A percentile compares a stretch with the other conserved stretches of the same genome.
These are phyloP conservation scores for Verticillium nonalfalfae DNA, from an alignment of 2,329 filamentous ascomycete genomes.

Conservation along the genomic window DNA sequence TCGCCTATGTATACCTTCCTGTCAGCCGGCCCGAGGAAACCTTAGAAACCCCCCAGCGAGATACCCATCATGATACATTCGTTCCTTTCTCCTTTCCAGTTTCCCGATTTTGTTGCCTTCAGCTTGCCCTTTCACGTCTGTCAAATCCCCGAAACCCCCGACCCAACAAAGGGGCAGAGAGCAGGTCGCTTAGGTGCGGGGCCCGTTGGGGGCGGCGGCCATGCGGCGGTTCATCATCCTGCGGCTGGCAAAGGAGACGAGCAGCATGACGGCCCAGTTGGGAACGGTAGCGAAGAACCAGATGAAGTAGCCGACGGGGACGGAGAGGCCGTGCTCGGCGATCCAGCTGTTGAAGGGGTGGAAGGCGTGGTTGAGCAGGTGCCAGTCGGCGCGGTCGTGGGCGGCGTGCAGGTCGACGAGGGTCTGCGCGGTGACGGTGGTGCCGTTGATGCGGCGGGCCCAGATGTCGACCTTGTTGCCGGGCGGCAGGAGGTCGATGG, in stretches of 20 bases:
- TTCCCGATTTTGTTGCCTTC: not conserved
- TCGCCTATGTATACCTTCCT: no score
- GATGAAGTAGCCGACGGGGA: slow-evolving; percentile 61
- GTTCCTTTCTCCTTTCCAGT: no score
- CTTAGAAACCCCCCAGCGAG: not conserved
- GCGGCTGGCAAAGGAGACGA: slow-evolving; percentile 66
- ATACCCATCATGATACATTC: not conserved
- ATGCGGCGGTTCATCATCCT: slow-evolving; percentile 54
- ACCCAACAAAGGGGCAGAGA: not conserved
- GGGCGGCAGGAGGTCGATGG: slow-evolving; percentile 60
- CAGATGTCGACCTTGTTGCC: slow-evolving; percentile 59
- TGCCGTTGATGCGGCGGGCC: slow-evolving; percentile 62
- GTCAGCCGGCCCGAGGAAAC: not conserved
- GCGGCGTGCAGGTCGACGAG: slow-evolving; percentile 53
- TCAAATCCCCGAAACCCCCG: not conserved
- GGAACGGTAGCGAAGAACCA: slow-evolving; percentile 62
- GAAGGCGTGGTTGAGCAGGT: slow-evolving; percentile 56
- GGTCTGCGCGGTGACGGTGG: slow-evolving; percentile 57
- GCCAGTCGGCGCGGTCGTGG: slow-evolving; percentile 37
- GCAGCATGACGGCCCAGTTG: slow-evolving; percentile 74
- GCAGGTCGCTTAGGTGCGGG: not conserved
- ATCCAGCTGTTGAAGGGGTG: slow-evolving; percentile 69
- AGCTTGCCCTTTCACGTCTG: not conserved
- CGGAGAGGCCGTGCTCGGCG: slow-evolving; percentile 53
- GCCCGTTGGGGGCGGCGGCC: slow-evolving; percentile 1